Conservation (phyloP, 257 asterid species). For the Nicotiana tabacum region DNA sequence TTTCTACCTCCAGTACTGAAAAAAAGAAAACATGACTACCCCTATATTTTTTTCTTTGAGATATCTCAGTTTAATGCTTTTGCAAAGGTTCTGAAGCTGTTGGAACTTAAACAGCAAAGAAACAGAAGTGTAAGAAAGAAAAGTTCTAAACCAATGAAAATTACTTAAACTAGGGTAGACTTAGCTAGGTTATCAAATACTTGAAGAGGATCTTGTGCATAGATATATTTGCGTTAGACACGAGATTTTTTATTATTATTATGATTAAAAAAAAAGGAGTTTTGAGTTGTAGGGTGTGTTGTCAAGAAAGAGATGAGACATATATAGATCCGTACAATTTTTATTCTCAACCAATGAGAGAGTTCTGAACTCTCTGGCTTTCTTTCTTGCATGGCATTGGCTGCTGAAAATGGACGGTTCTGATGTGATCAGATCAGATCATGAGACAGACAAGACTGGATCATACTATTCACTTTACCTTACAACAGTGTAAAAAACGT, state of each 20-base stretch:
- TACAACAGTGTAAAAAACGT: neutral
- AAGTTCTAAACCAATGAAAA: constrained; percentile 33
- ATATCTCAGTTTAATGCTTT: constrained; percentile 23
- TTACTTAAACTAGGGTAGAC: constrained; percentile 7
- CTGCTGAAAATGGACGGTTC: constrained; percentile 25
- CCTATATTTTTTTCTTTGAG: constrained; percentile 10
- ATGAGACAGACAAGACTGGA: constrained; percentile 14
- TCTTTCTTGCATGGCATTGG: constrained; percentile 23
- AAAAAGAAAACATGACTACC: neutral
- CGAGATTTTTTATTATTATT: too few species aligned
- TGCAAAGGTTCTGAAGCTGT: constrained; percentile 35
- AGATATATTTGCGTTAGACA: constrained; percentile 6
- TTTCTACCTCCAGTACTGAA: constrained; percentile 1
- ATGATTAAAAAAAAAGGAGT: neutral
- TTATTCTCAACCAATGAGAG: constrained; percentile 47
- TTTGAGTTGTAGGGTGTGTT: neutral
- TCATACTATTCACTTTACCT: constrained; percentile 20
- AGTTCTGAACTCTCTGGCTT: constrained; percentile 28
- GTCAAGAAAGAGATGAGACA: neutral
- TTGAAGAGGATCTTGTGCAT: neutral
- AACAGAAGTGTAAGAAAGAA: constrained; percentile 25
- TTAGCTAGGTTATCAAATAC: constrained; percentile 15
- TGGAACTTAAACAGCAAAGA: constrained; percentile 35
- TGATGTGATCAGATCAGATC: constrained; percentile 12
- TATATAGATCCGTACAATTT: constrained; percentile 1